These are phyloP conservation scores for Pleurotus cornucopiae DNA, from an alignment of 768 basidiomycete genomes.

Conservation along the genomic window DNA sequence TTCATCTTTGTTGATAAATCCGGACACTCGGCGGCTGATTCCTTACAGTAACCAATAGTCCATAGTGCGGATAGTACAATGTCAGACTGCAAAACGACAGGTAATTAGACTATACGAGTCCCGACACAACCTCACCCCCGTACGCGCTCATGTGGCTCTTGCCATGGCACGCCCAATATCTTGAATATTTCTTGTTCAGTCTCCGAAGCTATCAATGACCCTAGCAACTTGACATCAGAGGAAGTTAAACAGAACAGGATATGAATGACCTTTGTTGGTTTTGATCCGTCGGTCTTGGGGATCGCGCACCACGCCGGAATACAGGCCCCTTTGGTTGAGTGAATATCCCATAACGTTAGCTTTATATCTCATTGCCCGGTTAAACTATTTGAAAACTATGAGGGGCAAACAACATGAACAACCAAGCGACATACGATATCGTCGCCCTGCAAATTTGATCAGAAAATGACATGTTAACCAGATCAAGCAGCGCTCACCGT, in stretches of 20 bases:
- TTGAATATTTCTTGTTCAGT: constrained; percentile 86
- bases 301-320: constrained; percentile 66
- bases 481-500: constrained; percentile 48
- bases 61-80: too few relatives aligned
- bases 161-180: constrained; percentile 76
- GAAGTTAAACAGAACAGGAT: not conserved
- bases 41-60: too few relatives aligned
- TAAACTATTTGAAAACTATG: constrained; percentile 53
- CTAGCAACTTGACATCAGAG: constrained; percentile 27
- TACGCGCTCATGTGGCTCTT: constrained; percentile 74
- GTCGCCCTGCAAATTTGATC: constrained; percentile 56
- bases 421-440: constrained; percentile 62
- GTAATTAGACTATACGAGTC: too few relatives aligned
- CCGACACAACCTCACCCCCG: constrained; percentile 25
- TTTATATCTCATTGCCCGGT: constrained; percentile 82
- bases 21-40: too few relatives aligned
- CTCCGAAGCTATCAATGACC: constrained; percentile 69
- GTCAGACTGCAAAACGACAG: too few relatives aligned
- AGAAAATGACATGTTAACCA: constrained; percentile 1
- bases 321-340: constrained; percentile 86
- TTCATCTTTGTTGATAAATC: too few relatives aligned
- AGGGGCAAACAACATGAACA: not conserved
- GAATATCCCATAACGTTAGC: constrained; percentile 79
- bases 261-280: constrained; percentile 48
- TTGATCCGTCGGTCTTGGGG: constrained; percentile 59